phyloP scores from a whole-genome alignment of 345 rosid species.

The Syzygium oleosum region DNA sequence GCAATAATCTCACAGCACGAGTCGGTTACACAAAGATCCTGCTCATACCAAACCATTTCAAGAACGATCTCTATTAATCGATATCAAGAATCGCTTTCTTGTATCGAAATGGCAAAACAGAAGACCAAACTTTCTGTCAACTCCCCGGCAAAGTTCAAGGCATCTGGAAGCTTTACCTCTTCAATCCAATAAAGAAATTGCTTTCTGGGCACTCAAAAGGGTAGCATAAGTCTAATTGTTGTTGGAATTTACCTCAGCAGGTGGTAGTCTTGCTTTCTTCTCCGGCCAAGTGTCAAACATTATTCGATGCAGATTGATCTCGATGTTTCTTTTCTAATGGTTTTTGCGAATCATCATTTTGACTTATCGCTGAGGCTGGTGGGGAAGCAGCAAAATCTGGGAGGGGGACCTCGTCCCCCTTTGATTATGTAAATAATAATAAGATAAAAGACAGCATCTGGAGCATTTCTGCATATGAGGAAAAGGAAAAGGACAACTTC shows the following conservation, averaged over 20 bases:
- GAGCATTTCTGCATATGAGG: background rate
- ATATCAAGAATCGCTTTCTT: background rate
- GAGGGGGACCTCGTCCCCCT: background rate
- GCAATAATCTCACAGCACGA: no score
- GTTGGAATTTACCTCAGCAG: background rate
- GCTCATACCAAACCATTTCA: background rate
- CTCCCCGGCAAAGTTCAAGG: background rate
- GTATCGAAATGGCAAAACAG: background rate
- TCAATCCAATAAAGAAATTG: background rate
- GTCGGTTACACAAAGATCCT: background rate
- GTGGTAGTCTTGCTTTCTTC: background rate
- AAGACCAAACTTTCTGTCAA: background rate
- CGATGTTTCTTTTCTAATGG: background rate
- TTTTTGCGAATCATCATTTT: background rate
- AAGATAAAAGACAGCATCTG: background rate
- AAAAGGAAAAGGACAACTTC: background rate
- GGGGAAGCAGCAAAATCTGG: background rate
- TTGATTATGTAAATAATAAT: background rate
- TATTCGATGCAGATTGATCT: background rate
- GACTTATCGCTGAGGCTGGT: background rate
- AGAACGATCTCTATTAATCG: background rate
- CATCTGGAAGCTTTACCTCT: background rate
- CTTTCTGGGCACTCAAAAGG: background rate
- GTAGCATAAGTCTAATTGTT: background rate
- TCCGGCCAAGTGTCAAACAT: background rate